A percentile compares a stretch with the other conserved stretches of the same genome.
These are phyloP conservation scores for Plantago lanceolata DNA, from an alignment of 305 asterid genomes.

Conservation along the genomic window DNA sequence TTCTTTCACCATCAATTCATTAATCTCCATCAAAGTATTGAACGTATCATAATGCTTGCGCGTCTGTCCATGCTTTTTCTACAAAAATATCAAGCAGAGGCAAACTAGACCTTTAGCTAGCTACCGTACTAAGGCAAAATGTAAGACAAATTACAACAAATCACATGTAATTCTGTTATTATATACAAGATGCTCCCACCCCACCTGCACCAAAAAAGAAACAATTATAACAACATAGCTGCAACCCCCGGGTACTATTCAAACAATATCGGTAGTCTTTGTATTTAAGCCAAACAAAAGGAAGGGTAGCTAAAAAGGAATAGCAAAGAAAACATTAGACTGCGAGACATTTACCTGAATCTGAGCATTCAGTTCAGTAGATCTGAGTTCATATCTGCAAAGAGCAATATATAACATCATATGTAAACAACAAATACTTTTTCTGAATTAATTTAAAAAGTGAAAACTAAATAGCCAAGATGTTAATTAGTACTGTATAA, in stretches of 20 bases:
- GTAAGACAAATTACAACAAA: too few species aligned
- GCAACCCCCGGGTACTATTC: too few species aligned
- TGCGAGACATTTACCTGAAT: slow-evolving; percentile 51
- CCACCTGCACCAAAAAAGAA: too few species aligned
- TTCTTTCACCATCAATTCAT: slow-evolving; percentile 80
- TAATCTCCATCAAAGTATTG: slow-evolving; percentile 73
- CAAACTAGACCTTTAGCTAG: too few species aligned
- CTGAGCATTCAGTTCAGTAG: slow-evolving; percentile 64
- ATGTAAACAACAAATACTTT: neutral
- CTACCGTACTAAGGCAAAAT: too few species aligned
- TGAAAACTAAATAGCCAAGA: slow-evolving; percentile 19
- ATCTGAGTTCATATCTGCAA: slow-evolving; percentile 73
- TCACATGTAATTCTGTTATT: too few species aligned
- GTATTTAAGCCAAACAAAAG: too few species aligned
- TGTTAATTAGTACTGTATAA: slow-evolving; percentile 60
- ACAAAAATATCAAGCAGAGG: slow-evolving; percentile 26
- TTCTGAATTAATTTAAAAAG: slow-evolving; percentile 16
- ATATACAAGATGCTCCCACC: too few species aligned
- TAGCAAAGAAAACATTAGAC: slow-evolving; percentile 15
- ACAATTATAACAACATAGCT: too few species aligned
- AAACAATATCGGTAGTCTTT: too few species aligned
- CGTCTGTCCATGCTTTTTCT: slow-evolving; percentile 67
- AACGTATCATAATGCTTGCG: slow-evolving; percentile 66
- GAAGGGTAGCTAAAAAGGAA: too few species aligned
- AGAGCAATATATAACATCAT: slow-evolving; percentile 18